A percentile compares a stretch with the other conserved stretches of the same genome.
These are phyloP conservation scores for Metrosideros polymorpha DNA, from an alignment of 441 rosid genomes.

Conservation along the genomic window DNA sequence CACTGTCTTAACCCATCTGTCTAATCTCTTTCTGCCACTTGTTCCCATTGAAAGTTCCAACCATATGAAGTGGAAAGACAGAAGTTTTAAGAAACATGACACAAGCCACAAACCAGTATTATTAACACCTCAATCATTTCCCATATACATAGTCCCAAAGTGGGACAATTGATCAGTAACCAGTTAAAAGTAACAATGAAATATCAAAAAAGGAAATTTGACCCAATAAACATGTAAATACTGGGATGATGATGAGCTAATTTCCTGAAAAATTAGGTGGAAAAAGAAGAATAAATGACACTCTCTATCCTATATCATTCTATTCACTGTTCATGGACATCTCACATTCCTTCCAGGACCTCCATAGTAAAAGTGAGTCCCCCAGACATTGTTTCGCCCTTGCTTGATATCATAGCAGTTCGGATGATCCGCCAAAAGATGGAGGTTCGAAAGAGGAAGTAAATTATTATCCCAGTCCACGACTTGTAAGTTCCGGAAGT, in stretches of 20 bases:
- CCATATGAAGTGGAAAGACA: not conserved
- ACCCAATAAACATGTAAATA: not conserved
- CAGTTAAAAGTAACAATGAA: not conserved
- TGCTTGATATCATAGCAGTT: conserved; percentile 65
- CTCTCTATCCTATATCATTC: not conserved
- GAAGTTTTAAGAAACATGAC: not conserved
- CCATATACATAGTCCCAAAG: not conserved
- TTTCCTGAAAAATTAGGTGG: not conserved
- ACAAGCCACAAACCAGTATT: not conserved
- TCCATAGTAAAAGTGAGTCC: conserved; percentile 68
- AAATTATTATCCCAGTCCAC: conserved; percentile 75
- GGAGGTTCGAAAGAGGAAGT: conserved; percentile 42
- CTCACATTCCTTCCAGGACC: conserved; percentile 67
- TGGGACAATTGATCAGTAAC: not conserved
- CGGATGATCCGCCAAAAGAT: conserved; percentile 50
- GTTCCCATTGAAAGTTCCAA: not conserved
- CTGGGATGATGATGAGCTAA: not conserved
- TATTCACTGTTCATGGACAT: conserved; percentile 36
- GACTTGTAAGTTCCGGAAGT: conserved; percentile 48
- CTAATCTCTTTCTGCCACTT: not conserved
- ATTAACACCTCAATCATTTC: not conserved
- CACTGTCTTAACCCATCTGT: not conserved
- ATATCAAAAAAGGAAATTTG: not conserved
- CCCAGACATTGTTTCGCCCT: conserved; percentile 58
- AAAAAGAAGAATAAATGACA: not conserved